phyloP scores from a whole-genome alignment of 345 rosid species.

The Firmiana major region DNA sequence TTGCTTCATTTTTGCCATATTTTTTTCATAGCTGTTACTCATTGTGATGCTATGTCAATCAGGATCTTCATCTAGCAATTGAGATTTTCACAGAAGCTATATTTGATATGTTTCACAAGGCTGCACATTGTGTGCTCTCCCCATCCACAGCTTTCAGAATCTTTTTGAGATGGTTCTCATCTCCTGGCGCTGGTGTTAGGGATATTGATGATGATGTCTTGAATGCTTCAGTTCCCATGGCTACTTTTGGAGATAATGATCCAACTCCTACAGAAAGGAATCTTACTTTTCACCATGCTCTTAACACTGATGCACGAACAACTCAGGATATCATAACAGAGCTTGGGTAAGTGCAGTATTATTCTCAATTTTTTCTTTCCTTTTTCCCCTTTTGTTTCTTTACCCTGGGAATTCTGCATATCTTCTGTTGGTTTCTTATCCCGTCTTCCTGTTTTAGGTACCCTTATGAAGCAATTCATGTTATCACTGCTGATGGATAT shows the following conservation, averaged over 20 bases:
- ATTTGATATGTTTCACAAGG: constrained; percentile 75
- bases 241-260: constrained; percentile 63
- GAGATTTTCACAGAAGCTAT: constrained; percentile 81
- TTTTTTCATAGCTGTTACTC: neutral
- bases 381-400: neutral
- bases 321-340: constrained; percentile 95
- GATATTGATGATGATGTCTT: constrained; percentile 21
- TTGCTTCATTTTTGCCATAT: neutral
- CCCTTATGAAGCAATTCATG: constrained; percentile 91
- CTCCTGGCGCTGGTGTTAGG: constrained; percentile 21
- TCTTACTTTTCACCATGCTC: constrained; percentile 45
- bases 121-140: constrained; percentile 67
- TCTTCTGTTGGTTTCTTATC: constrained; percentile 4
- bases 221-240: constrained; percentile 40
- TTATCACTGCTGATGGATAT: constrained; percentile 89
- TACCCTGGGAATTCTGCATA: neutral
- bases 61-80: constrained; percentile 94
- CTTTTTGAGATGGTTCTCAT: constrained; percentile 48
- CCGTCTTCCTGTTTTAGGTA: constrained; percentile 47
- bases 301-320: constrained; percentile 92
- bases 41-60: constrained; percentile 21
- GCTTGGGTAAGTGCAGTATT: constrained; percentile 63
- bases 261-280: constrained; percentile 54
- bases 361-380: neutral
- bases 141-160: constrained; percentile 53